phyloP scores from a whole-genome alignment of 257 asterid genomes.

The Lycium barbarum region DNA sequence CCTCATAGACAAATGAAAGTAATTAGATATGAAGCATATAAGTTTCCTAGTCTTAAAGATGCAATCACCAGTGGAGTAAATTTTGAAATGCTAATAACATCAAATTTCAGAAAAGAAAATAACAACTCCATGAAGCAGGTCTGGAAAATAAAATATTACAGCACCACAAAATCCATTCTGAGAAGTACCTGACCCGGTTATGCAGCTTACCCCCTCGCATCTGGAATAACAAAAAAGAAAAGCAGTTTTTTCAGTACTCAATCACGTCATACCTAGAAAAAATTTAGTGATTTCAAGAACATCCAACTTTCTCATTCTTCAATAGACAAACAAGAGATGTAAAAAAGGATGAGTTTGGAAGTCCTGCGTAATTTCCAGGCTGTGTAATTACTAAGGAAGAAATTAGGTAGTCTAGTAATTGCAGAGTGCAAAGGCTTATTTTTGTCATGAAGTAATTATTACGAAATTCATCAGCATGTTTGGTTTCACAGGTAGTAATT shows the following conservation, averaged over 20 bases:
- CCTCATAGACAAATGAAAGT: conserved; percentile 11
- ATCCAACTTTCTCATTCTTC: conserved; percentile 16
- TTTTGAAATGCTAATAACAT: background rate
- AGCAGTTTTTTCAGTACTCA: background rate
- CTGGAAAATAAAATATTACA: background rate
- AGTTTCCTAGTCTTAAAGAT: conserved; percentile 17
- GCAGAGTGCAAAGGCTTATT: background rate
- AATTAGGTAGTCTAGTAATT: background rate
- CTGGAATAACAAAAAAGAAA: conserved; percentile 55
- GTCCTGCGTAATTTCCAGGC: background rate
- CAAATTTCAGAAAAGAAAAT: conserved; percentile 21
- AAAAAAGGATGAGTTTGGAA: background rate
- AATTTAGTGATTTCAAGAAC: conserved; percentile 5
- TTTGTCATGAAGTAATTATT: background rate
- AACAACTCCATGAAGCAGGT: conserved; percentile 27
- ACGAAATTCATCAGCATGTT: background rate
- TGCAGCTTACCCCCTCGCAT: conserved; percentile 96
- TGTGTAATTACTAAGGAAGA: background rate
- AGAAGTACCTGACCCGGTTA: conserved; percentile 84
- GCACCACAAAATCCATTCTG: background rate
- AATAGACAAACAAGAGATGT: background rate
- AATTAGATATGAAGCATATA: background rate
- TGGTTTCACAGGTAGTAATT: conserved; percentile 7
- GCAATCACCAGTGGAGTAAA: background rate
- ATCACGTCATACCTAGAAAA: conserved; percentile 15